These are phyloP conservation scores for Schrenkiella parvula DNA, from an alignment of 345 rosid genomes.

Conservation along the genomic window DNA sequence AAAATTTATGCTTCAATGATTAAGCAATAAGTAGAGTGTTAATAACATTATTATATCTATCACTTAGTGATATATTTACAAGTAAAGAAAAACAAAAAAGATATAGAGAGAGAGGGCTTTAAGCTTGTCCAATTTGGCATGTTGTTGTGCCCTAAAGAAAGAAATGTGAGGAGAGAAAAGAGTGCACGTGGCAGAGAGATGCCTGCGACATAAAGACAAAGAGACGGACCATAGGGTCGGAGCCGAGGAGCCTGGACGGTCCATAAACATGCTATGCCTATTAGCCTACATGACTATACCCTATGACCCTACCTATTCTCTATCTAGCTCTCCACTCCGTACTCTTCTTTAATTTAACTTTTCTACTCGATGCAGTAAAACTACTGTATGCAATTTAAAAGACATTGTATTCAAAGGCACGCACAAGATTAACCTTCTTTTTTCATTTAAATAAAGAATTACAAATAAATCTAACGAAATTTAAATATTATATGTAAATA, in stretches of 20 bases:
- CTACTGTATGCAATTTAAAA: constrained; percentile 13
- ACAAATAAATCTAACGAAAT: too few relatives aligned
- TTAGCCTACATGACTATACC: constrained; percentile 22
- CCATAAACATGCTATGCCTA: constrained; percentile 37
- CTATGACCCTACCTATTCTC: constrained; percentile 27
- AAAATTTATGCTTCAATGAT: constrained; percentile 5
- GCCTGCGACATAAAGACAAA: constrained; percentile 37
- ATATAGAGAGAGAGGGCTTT: not conserved
- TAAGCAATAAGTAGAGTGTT: not conserved
- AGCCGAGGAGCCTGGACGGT: constrained; percentile 38
- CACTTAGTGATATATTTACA: not conserved
- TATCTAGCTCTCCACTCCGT: constrained; percentile 33
- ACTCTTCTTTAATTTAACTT: constrained; percentile 31
- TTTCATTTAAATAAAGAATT: too few relatives aligned
- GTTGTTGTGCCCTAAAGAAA: constrained; percentile 30
- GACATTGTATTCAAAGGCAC: not conserved
- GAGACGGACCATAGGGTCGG: constrained; percentile 39
- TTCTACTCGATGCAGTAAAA: constrained; percentile 25
- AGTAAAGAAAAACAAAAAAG: not conserved
- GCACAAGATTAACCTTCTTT: not conserved
- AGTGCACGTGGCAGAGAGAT: constrained; percentile 31
- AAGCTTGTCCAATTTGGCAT: constrained; percentile 11
- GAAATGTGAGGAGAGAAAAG: constrained; percentile 22
- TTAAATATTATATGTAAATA: not conserved
- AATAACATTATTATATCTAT: not conserved